A percentile compares a stretch with the other conserved stretches of the same genome.
phyloP scores from a whole-genome alignment of 208 protist genomes.

The Trypanosoma melophagium region DNA sequence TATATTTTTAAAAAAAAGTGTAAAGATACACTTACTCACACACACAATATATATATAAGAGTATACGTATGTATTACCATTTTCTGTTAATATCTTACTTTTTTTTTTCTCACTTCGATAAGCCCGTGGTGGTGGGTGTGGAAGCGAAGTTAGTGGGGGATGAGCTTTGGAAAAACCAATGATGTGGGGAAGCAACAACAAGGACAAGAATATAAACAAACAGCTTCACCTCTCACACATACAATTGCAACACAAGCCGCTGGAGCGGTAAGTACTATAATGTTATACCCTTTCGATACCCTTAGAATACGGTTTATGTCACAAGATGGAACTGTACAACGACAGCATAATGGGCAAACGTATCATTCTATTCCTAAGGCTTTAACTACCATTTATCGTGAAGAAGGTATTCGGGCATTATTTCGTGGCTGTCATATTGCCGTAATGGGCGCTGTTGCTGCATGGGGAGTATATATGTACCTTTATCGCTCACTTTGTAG shows the following conservation, averaged over 20 bases:
- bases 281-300: constrained; percentile 88
- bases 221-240: constrained; percentile 11
- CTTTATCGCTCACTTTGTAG: constrained; percentile 63
- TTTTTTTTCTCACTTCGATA: no score
- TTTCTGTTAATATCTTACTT: no score
- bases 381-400: constrained; percentile 40
- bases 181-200: not conserved
- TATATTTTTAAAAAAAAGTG: no score
- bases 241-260: constrained; percentile 70
- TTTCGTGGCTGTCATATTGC: constrained; percentile 76
- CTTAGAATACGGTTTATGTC: constrained; percentile 89
- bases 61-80: no score
- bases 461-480: constrained; percentile 90
- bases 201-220: not conserved
- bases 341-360: constrained; percentile 75
- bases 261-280: constrained; percentile 49
- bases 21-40: no score
- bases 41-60: no score
- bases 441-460: constrained; percentile 48
- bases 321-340: constrained; percentile 67
- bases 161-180: no score
- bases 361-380: constrained; percentile 44
- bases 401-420: constrained; percentile 59
- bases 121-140: no score
- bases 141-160: no score